Percentiles rank a stretch among this genome's conserved stretches.
Conservation (phyloP, 768 basidiomycete genomes). For the Kwoniella bestiolae region DNA sequence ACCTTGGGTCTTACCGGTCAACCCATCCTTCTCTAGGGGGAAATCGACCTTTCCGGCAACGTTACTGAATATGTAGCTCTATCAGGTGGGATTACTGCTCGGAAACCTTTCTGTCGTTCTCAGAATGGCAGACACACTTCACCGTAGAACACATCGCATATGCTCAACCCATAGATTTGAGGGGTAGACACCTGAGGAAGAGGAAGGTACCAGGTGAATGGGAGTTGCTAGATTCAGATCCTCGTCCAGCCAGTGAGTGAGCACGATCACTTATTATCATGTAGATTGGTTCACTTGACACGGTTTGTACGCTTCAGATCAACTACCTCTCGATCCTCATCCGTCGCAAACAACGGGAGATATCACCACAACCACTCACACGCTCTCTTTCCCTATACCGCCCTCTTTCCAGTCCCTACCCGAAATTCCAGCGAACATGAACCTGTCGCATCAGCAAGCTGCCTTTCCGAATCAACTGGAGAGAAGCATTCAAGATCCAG, state of each 20-base stretch:
- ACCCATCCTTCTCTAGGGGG: background rate
- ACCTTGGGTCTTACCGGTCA: background rate
- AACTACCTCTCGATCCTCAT: constrained; percentile 4
- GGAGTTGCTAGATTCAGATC: constrained; percentile 13
- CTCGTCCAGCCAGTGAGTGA: constrained; percentile 15
- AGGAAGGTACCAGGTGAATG: constrained; percentile 13
- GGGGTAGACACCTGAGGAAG: constrained; percentile 10
- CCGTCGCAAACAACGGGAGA: constrained; percentile 30
- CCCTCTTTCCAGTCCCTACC: constrained; percentile 20
- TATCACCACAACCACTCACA: constrained; percentile 23
- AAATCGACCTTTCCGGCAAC: too few species aligned
- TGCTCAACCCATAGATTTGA: constrained; percentile 8
- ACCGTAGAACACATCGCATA: constrained; percentile 21
- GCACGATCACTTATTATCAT: background rate
- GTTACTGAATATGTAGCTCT: background rate
- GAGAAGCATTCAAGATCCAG: constrained; percentile 2
- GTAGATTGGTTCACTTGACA: too few species aligned
- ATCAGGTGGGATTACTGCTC: constrained; percentile 29
- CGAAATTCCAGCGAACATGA: background rate
- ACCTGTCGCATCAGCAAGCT: too few species aligned
- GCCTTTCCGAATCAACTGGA: background rate
- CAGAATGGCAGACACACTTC: constrained; percentile 23
- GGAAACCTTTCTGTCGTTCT: constrained; percentile 5
- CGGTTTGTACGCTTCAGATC: background rate
- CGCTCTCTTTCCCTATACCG: constrained; percentile 19